Evolutionary conservation across 331 rosid species (phyloP).

Genomic region (Spiraea crenata): DNA sequence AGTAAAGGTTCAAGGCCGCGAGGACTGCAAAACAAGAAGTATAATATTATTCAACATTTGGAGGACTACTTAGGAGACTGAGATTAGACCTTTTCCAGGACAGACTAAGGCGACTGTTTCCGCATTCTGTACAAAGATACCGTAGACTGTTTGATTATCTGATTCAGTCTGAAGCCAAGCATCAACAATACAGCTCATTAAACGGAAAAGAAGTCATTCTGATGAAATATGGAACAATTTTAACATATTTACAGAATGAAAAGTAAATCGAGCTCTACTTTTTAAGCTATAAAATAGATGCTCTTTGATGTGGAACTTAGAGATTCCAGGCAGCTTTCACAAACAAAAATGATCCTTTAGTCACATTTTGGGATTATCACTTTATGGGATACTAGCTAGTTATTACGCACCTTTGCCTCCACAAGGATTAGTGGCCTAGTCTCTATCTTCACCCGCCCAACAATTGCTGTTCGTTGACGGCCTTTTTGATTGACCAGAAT

Average conservation of each 20-base stretch:
- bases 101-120: slow-evolving; percentile 86
- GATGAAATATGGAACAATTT: no score
- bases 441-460: slow-evolving; percentile 87
- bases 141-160: slow-evolving; percentile 47
- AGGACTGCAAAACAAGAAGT: not conserved
- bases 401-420: slow-evolving; percentile 75
- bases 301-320: no score
- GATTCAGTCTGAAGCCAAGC: slow-evolving; percentile 38
- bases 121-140: slow-evolving; percentile 80
- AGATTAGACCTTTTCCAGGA: slow-evolving; percentile 47
- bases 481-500: slow-evolving; percentile 78
- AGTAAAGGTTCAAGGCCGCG: not conserved
- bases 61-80: not conserved
- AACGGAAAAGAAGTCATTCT: no score
- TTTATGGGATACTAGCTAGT: no score
- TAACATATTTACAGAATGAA: no score
- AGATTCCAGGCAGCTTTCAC: no score
- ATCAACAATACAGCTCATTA: not conserved
- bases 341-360: no score
- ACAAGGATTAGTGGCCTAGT: slow-evolving; percentile 78
- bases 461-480: slow-evolving; percentile 62
- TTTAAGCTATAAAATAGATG: no score
- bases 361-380: not conserved
- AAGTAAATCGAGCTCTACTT: no score
- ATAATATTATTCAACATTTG: not conserved